Evolutionary conservation across 2,329 filamentous ascomycete genomes (phyloP).

Genomic region (Neoarthrinium moseri): DNA sequence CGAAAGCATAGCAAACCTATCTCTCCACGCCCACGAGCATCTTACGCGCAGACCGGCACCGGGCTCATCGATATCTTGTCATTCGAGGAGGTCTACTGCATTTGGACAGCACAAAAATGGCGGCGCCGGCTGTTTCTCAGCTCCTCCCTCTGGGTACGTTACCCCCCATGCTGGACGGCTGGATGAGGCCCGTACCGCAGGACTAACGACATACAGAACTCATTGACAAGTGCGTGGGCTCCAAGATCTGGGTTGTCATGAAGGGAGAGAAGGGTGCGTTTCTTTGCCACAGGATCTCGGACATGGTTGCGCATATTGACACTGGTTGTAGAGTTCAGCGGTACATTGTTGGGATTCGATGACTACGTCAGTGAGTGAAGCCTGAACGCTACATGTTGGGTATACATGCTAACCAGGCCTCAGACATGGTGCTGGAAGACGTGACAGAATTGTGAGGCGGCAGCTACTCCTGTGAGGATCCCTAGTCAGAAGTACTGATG

Average conservation of each 20-base stretch:
- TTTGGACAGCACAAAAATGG: slow-evolving; percentile 10
- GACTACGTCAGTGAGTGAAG: slow-evolving; percentile 97
- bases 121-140: slow-evolving; percentile 10
- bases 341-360: slow-evolving; percentile 91
- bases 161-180: neutral
- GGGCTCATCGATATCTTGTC: no score
- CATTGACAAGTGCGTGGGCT: slow-evolving; percentile 98
- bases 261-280: slow-evolving; percentile 96
- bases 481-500: slow-evolving; percentile 27
- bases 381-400: neutral
- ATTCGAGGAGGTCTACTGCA: neutral
- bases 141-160: slow-evolving; percentile 11
- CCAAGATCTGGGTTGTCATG: slow-evolving; percentile 98
- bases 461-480: neutral
- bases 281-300: no score
- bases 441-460: slow-evolving; percentile 85
- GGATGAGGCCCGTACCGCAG: neutral
- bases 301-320: no score
- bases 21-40: no score
- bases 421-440: slow-evolving; percentile 97
- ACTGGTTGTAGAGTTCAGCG: slow-evolving; percentile 91
- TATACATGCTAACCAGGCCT: neutral
- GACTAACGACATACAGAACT: slow-evolving; percentile 61
- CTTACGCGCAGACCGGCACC: no score
- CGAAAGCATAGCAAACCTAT: no score